These are phyloP conservation scores for Colletotrichum trifolii DNA, from an alignment of 2,329 filamentous ascomycete species.

Conservation along the genomic window DNA sequence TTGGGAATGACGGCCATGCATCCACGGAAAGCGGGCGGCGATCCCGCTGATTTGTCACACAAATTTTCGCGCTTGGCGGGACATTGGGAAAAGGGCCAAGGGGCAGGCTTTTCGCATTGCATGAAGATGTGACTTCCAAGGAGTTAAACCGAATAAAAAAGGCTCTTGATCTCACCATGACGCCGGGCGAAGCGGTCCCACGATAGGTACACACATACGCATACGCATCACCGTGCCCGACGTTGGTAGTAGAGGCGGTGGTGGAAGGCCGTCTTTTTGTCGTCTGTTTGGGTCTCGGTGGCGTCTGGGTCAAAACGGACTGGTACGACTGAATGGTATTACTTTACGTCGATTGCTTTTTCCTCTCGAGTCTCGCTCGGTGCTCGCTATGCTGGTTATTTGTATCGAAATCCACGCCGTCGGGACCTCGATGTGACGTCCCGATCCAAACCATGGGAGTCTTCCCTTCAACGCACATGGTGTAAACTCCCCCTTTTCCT, in stretches of 20 bases:
- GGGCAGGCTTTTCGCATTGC: slow-evolving; percentile 37
- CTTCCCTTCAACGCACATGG: too few species aligned
- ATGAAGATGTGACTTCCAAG: slow-evolving; percentile 37
- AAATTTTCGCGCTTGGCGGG: slow-evolving; percentile 32
- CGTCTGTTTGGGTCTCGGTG: slow-evolving; percentile 12
- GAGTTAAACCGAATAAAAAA: slow-evolving; percentile 39
- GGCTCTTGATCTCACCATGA: slow-evolving; percentile 35
- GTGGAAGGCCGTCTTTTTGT: slow-evolving; percentile 6
- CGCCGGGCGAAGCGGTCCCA: not conserved
- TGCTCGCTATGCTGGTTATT: not conserved
- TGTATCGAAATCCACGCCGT: not conserved
- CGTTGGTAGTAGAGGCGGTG: not conserved
- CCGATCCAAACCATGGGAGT: too few species aligned
- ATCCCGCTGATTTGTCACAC: slow-evolving; percentile 33
- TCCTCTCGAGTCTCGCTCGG: not conserved
- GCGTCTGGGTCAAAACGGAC: slow-evolving; percentile 24
- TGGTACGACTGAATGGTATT: slow-evolving; percentile 26
- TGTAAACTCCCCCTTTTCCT: too few species aligned
- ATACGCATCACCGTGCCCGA: not conserved
- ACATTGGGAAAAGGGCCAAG: slow-evolving; percentile 32
- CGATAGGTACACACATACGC: not conserved
- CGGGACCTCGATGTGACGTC: too few species aligned
- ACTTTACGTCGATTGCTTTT: slow-evolving; percentile 19
- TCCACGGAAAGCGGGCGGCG: slow-evolving; percentile 30
- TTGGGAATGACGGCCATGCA: slow-evolving; percentile 34